Evolutionary conservation across 768 basidiomycete species (phyloP).

Genomic region (Leucogyrophana mollusca): DNA sequence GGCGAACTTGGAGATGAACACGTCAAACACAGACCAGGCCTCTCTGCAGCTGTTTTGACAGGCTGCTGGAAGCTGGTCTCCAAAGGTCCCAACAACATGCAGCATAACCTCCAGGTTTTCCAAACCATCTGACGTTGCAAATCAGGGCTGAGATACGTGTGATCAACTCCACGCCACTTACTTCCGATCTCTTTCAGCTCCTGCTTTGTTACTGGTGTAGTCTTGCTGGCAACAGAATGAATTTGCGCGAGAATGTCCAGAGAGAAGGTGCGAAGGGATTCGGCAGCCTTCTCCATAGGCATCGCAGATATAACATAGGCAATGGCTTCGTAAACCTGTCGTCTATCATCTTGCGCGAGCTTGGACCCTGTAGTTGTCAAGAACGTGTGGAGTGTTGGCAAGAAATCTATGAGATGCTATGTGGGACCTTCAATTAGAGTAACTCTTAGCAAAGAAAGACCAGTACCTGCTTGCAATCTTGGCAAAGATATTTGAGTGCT

Average conservation of each 20-base stretch:
- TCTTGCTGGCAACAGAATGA: slow-evolving; percentile 58
- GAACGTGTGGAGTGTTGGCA: slow-evolving; percentile 91
- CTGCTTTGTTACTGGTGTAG: slow-evolving; percentile 58
- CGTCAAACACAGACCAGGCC: slow-evolving; percentile 82
- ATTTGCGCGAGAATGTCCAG: slow-evolving; percentile 80
- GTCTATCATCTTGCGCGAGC: slow-evolving; percentile 81
- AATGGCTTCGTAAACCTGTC: slow-evolving; percentile 94
- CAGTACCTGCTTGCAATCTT: slow-evolving; percentile 86
- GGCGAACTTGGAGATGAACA: slow-evolving; percentile 77
- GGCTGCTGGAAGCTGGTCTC: slow-evolving; percentile 75
- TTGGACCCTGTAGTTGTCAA: slow-evolving; percentile 75
- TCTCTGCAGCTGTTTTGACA: slow-evolving; percentile 80
- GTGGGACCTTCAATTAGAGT: slow-evolving; percentile 10
- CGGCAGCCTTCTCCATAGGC: slow-evolving; percentile 85
- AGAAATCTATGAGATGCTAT: slow-evolving; percentile 86
- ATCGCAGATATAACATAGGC: slow-evolving; percentile 93
- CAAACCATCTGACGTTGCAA: slow-evolving; percentile 58
- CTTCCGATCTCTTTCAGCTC: slow-evolving; percentile 68
- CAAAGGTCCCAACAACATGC: slow-evolving; percentile 74
- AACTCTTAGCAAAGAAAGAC: background rate
- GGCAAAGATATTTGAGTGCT: slow-evolving; percentile 93
- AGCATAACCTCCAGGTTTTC: slow-evolving; percentile 96
- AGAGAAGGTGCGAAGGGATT: slow-evolving; percentile 83
- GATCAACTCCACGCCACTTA: slow-evolving; percentile 38
- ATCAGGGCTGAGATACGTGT: slow-evolving; percentile 1